Base-by-base conservation (phyloP, 2,329 filamentous ascomycete species). In the Dactylellina leptospora region DNA sequence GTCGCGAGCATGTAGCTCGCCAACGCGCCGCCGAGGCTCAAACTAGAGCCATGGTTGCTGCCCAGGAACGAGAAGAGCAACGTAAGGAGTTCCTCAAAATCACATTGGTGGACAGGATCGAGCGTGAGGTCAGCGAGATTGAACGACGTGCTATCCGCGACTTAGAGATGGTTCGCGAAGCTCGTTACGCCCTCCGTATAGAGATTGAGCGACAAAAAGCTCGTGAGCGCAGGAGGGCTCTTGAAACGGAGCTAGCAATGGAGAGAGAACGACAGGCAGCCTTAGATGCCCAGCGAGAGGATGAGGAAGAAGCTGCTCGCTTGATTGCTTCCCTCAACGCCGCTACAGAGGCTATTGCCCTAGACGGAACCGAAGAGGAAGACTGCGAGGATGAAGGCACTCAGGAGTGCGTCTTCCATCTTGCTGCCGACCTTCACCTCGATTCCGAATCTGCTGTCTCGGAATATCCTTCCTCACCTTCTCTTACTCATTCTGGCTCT, bases 131-230 rank as follows among this genome's bases (percentile, higher is more conserved):
- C 25, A 33, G 59, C 2, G 69, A 73, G 48, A 68, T 73, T n/a
- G 69, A 73, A 25, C 60, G 69, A 10, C 69, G 69, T 20, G 69
- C 69, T 13, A 50, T 73, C 25, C 58, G 69, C 13, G 69, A 73
- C 27, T 53, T 73, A 30, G 69, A 73, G 40, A 73, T 73, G 69
- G 69, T 73, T 27, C 61, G 61, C 6, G 69, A 68, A 28, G 60
- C 62, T 20, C 60, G 69, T 9, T 68, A 73, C 40, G 69, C 61
- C 25, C 61, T 73, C 16, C 44, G 60, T 22, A 66, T 73, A n/a
- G 69, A 73, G 53, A 61, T 68, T 18, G 69, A 68, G 23, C 54
- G 69, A 48, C 61, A 73, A 23, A 68, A 61, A 28, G 69, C 61
- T 10, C 69, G 69, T 25, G 69, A 73, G 25, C 69, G 69, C 16